Conservation (phyloP, 768 basidiomycete genomes). For the Hygrocybe punicea region DNA sequence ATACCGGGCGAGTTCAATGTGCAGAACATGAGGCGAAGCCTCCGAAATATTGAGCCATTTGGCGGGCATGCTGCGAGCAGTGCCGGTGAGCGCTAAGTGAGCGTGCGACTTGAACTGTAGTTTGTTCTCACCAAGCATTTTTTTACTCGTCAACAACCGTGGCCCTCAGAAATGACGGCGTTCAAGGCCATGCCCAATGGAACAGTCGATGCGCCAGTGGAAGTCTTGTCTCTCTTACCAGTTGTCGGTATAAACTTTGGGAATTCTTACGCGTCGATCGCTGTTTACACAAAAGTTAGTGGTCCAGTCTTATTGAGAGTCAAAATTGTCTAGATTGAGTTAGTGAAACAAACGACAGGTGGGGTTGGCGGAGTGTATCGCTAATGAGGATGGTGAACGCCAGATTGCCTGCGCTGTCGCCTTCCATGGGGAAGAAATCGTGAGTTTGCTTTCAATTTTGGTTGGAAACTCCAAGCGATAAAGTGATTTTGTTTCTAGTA, state of each 20-base stretch:
- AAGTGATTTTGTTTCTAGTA: constrained; percentile 54
- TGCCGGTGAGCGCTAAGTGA: too few relatives aligned
- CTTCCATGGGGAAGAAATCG: constrained; percentile 88
- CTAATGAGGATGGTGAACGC: constrained; percentile 97
- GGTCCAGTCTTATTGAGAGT: not conserved
- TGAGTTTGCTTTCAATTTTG: constrained; percentile 39
- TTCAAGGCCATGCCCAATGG: constrained; percentile 50
- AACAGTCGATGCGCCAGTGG: constrained; percentile 40
- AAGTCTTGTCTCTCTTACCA: constrained; percentile 45
- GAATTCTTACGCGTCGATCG: constrained; percentile 91
- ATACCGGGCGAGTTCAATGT: constrained; percentile 46
- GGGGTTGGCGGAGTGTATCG: constrained; percentile 89
- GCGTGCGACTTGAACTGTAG: too few relatives aligned
- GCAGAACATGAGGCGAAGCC: constrained; percentile 43
- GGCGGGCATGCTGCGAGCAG: too few relatives aligned
- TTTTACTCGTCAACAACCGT: not conserved
- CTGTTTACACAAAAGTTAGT: constrained; percentile 87
- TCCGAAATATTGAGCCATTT: constrained; percentile 50
- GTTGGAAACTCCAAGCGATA: not conserved
- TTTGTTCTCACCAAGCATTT: not conserved
- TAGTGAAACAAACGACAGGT: constrained; percentile 50
- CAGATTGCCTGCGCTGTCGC: constrained; percentile 95
- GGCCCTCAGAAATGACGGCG: constrained; percentile 30
- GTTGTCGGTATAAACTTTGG: constrained; percentile 96
- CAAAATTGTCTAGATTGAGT: constrained; percentile 4